Evolutionary conservation across 192 early-diverging fungal genomes (phyloP), one percentile per base, ranked within the genome.

Genomic region (Pilobolus umbonatus): DNA sequence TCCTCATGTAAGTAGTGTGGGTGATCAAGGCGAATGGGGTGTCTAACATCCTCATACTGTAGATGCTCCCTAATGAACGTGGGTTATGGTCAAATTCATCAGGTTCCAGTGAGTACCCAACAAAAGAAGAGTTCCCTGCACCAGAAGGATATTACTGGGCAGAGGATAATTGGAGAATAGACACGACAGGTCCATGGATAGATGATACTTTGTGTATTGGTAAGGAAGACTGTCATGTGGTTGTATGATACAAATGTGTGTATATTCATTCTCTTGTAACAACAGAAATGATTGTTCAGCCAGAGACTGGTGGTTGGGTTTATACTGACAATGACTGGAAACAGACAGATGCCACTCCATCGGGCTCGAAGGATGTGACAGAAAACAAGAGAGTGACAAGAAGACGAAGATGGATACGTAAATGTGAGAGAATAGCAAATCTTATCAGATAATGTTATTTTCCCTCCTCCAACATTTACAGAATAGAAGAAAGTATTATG

Each of bases 281-380:
- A 28, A 35, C 57, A 57, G 59, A 61, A 38, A 57, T 55, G 22
- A 25, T 58, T n/a, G 68, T 75, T 7, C 45, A 63, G 5, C 60
- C 64, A 9, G 73, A 75, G 45, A 69, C 63, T 29, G 62, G 58
- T 5, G 73, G 73, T 15, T 75, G 73, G 73, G 68, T 75, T 17
- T 70, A 75, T 40, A 67, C 68, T 7, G 61, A 67, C 55, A 34
- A 62, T 10, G 30, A 66, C 36, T 75, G 73, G 73, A 49, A 67
- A 25, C 30, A 50, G 22, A 53, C 39, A 2, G 4, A 4, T 42
- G 19, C 39, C 1, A 2, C 39, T 17, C 36, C 36, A 12, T 38
- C 36, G 1, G 36, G 22, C 34, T 32, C 12, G n/a, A 31, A 26
- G 12, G 10, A 34, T 35, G 38, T 22, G 38, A 22, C 52, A 44